Conservation (phyloP, 116 monocot genomes). For the Posidonia oceanica region DNA sequence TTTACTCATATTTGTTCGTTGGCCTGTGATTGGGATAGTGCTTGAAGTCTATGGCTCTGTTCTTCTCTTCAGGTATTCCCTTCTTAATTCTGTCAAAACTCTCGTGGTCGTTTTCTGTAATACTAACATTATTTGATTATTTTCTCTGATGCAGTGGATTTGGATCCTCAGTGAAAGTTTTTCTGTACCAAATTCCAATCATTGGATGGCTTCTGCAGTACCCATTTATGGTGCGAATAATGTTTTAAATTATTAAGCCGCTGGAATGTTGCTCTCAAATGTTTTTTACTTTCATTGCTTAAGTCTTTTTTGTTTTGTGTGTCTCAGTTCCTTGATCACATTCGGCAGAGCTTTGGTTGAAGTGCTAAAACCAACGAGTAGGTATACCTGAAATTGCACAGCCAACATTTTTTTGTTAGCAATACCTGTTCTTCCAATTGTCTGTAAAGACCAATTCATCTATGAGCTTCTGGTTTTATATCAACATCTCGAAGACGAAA, state of each 20-base stretch:
- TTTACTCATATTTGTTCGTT: slow-evolving; percentile 58
- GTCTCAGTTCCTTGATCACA: slow-evolving; percentile 11
- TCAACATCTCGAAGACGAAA: no score
- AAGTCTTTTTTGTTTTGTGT: not conserved
- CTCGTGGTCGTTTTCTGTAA: not conserved
- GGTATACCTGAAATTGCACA: no score
- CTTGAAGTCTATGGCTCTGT: slow-evolving; percentile 46
- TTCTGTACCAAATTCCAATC: slow-evolving; percentile 49
- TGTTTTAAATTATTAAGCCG: no score
- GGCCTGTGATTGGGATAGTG: slow-evolving; percentile 56
- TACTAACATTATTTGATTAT: not conserved
- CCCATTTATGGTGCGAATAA: slow-evolving; percentile 30
- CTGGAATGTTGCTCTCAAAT: not conserved
- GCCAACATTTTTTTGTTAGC: no score
- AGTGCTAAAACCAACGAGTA: not conserved
- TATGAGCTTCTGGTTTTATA: no score
- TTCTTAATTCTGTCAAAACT: not conserved
- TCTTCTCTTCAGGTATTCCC: slow-evolving; percentile 48
- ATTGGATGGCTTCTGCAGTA: slow-evolving; percentile 52
- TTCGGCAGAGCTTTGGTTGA: slow-evolving; percentile 9
- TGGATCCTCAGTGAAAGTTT: slow-evolving; percentile 34
- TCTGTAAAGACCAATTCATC: no score
- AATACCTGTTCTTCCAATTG: no score
- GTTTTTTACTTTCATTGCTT: not conserved
- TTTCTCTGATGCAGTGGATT: slow-evolving; percentile 27